Evolutionary conservation across 2,329 filamentous ascomycete species (phyloP).

Genomic region (Myriosclerotinia curreyana): DNA sequence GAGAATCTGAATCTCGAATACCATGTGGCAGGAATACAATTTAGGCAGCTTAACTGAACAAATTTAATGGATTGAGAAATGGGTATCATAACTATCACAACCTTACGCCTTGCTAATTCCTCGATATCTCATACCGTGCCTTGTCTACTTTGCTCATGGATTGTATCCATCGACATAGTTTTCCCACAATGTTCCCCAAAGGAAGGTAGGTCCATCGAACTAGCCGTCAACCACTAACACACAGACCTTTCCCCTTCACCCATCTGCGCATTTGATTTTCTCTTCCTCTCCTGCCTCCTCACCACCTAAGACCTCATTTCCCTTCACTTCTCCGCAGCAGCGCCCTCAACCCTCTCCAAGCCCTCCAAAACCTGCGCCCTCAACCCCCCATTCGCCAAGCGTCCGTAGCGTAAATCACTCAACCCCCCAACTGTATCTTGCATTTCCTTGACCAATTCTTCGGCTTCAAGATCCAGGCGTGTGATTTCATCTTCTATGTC

Average conservation of each 20-base stretch:
- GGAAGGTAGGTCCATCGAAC: neutral
- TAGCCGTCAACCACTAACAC: too few species aligned
- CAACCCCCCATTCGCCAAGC: conserved; percentile 62
- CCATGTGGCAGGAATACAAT: neutral
- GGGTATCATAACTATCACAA: conserved; percentile 31
- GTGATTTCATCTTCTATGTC: conserved; percentile 67
- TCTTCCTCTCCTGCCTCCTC: too few species aligned
- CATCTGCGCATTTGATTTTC: too few species aligned
- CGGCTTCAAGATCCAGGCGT: conserved; percentile 62
- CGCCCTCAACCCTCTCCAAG: conserved; percentile 55
- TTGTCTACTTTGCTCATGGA: neutral
- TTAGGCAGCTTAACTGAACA: conserved; percentile 8
- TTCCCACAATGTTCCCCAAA: neutral
- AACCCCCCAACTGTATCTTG: conserved; percentile 66
- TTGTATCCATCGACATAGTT: neutral
- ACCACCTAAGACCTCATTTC: neutral
- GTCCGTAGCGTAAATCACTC: conserved; percentile 80
- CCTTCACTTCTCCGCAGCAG: neutral
- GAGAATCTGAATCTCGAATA: neutral
- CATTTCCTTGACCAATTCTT: conserved; percentile 57
- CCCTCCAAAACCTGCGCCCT: conserved; percentile 65
- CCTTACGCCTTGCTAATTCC: conserved; percentile 14
- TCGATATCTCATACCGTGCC: neutral
- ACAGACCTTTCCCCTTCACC: neutral
- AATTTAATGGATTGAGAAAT: conserved; percentile 18